Conservation (phyloP, 176 grass and related monocot genomes). For the Juncus effusus region DNA sequence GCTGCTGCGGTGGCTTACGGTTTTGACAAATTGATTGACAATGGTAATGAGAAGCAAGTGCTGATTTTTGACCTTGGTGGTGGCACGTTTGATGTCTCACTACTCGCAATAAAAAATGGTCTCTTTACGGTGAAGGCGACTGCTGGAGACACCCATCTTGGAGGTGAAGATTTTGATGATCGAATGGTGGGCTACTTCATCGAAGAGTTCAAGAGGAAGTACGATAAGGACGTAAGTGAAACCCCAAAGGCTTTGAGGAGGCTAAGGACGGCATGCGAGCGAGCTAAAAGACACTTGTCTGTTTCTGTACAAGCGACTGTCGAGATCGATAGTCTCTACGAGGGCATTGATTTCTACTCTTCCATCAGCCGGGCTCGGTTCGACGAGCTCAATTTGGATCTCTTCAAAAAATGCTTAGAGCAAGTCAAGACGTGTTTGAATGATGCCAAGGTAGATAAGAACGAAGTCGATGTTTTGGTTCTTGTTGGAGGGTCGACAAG, state of each 20-base stretch:
- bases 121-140: conserved; percentile 14
- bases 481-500: conserved; percentile 14
- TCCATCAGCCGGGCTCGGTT: conserved; percentile 15
- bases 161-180: conserved; percentile 15
- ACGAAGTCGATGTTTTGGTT: conserved; percentile 6
- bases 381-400: conserved; percentile 14
- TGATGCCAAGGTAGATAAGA: conserved; percentile 20
- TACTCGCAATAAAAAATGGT: conserved; percentile 7
- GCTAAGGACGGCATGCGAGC: conserved; percentile 17
- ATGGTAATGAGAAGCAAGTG: not conserved
- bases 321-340: conserved; percentile 10
- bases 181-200: conserved; percentile 7
- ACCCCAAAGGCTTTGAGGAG: conserved; percentile 1
- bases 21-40: not conserved
- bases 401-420: not conserved
- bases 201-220: conserved; percentile 16
- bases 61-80: conserved; percentile 15
- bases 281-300: conserved; percentile 3
- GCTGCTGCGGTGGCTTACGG: conserved; percentile 11
- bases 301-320: not conserved
- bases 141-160: conserved; percentile 16
- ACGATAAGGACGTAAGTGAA: not conserved
- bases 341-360: conserved; percentile 9
- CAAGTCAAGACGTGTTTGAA: not conserved
- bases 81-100: conserved; percentile 5